Conservation (phyloP, 148 eudicot species). For the Suaeda aralocaspica region DNA sequence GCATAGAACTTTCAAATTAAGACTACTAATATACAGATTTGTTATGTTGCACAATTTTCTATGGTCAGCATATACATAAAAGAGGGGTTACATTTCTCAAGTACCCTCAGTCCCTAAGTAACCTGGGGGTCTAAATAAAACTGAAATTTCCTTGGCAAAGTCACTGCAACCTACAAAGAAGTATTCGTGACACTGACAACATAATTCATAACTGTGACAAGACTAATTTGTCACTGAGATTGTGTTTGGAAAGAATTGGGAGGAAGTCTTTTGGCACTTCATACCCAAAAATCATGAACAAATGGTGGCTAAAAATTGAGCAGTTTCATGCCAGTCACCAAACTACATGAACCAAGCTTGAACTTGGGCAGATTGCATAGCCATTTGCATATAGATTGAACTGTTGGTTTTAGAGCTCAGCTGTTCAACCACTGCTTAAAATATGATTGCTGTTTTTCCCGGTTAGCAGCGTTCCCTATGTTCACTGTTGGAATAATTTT, state of each 20-base stretch:
- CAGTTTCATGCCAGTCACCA: background rate
- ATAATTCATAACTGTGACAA: too few relatives aligned
- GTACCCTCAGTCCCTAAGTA: background rate
- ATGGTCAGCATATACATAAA: background rate
- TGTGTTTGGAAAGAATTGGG: too few relatives aligned
- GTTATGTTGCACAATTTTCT: too few relatives aligned
- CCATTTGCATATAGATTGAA: background rate
- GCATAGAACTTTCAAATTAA: too few relatives aligned
- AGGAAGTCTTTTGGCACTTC: background rate
- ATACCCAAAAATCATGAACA: background rate
- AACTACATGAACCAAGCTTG: background rate
- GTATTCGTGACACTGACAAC: background rate
- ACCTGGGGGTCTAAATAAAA: background rate
- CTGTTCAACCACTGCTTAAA: slow-evolving; percentile 51
- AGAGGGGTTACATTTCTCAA: background rate
- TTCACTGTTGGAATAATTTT: slow-evolving; percentile 72
- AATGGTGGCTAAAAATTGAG: background rate
- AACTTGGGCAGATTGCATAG: background rate
- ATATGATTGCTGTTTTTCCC: slow-evolving; percentile 59
- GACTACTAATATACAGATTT: too few relatives aligned
- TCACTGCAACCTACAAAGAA: background rate
- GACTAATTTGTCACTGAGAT: too few relatives aligned
- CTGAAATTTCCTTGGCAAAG: background rate
- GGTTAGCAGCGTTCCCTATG: slow-evolving; percentile 43
- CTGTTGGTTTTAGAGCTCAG: slow-evolving; percentile 8